Evolutionary conservation across 208 protist genomes (phyloP).

Genomic region (Crithidia brevicula): DNA sequence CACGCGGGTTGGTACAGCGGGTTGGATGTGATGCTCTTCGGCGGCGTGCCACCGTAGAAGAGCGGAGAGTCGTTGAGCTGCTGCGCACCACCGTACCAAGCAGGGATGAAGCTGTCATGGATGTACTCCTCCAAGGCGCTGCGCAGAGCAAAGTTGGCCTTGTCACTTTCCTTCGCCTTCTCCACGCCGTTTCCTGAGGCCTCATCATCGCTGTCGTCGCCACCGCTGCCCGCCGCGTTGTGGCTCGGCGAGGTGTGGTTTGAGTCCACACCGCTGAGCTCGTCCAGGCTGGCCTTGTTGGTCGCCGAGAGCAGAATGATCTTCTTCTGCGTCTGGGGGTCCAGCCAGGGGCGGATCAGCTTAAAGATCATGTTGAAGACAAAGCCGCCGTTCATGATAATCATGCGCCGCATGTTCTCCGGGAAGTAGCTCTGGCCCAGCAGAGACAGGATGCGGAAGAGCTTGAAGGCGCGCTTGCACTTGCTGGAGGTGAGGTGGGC

Average conservation of each 20-base stretch:
- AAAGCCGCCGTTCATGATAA: constrained; percentile 66
- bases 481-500: constrained; percentile 56
- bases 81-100: constrained; percentile 53
- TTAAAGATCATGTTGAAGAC: constrained; percentile 61
- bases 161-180: constrained; percentile 26
- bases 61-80: constrained; percentile 27
- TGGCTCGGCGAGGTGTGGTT: constrained; percentile 11
- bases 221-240: constrained; percentile 5
- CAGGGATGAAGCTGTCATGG: constrained; percentile 43
- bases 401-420: constrained; percentile 69
- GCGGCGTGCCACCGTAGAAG: constrained; percentile 41
- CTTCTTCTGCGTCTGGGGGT: constrained; percentile 67
- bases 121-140: constrained; percentile 54
- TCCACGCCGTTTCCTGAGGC: neutral
- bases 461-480: constrained; percentile 39
- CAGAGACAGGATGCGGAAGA: constrained; percentile 51
- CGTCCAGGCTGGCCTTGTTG: constrained; percentile 41
- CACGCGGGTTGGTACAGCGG: constrained; percentile 31
- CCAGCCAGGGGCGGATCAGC: constrained; percentile 52
- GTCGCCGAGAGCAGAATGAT: constrained; percentile 54
- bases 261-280: constrained; percentile 28
- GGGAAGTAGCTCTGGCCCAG: constrained; percentile 66
- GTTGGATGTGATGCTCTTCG: constrained; percentile 26
- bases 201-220: constrained; percentile 46
- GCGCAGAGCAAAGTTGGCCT: constrained; percentile 39